phyloP scores from a whole-genome alignment of 495 filamentous ascomycete genomes.

The Pyrenula aspistea region DNA sequence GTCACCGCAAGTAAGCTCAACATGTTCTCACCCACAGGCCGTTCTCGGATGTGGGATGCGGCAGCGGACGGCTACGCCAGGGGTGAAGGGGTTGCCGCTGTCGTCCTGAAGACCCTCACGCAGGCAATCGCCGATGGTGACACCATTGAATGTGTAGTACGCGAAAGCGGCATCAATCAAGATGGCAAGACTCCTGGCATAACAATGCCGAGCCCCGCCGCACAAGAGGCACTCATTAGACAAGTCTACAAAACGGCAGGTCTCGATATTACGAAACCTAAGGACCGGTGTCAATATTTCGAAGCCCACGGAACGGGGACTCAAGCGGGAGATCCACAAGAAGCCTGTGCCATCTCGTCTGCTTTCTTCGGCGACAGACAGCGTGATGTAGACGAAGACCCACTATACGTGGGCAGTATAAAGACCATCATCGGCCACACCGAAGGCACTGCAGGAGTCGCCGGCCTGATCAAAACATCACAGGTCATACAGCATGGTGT shows the following conservation, averaged over 20 bases:
- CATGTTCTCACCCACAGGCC: slow-evolving; percentile 30
- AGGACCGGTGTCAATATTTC: slow-evolving; percentile 10
- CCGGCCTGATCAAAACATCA: slow-evolving; percentile 13
- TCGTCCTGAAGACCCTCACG: slow-evolving; percentile 27
- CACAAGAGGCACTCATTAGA: slow-evolving; percentile 46
- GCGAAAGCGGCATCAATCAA: slow-evolving; percentile 25
- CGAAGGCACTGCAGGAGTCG: slow-evolving; percentile 10
- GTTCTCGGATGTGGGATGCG: slow-evolving; percentile 48
- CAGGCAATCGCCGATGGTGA: slow-evolving; percentile 24
- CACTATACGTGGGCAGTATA: slow-evolving; percentile 17
- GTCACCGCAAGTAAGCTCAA: background rate
- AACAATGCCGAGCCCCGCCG: slow-evolving; percentile 41
- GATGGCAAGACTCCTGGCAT: slow-evolving; percentile 40
- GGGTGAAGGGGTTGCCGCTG: slow-evolving; percentile 26
- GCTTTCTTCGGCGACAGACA: background rate
- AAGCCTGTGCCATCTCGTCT: slow-evolving; percentile 17
- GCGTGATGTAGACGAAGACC: background rate
- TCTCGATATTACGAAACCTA: slow-evolving; percentile 16
- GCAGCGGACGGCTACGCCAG: slow-evolving; percentile 29
- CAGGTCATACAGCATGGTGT: slow-evolving; percentile 13
- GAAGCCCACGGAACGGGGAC: slow-evolving; percentile 43
- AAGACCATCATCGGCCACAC: slow-evolving; percentile 29
- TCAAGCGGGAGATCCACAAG: slow-evolving; percentile 38
- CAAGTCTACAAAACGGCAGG: slow-evolving; percentile 34
- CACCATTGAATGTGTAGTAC: slow-evolving; percentile 32